A percentile compares a stretch with the other conserved stretches of the same genome.
Evolutionary conservation across 441 rosid species (phyloP).

Genomic region (Biscutella laevigata): DNA sequence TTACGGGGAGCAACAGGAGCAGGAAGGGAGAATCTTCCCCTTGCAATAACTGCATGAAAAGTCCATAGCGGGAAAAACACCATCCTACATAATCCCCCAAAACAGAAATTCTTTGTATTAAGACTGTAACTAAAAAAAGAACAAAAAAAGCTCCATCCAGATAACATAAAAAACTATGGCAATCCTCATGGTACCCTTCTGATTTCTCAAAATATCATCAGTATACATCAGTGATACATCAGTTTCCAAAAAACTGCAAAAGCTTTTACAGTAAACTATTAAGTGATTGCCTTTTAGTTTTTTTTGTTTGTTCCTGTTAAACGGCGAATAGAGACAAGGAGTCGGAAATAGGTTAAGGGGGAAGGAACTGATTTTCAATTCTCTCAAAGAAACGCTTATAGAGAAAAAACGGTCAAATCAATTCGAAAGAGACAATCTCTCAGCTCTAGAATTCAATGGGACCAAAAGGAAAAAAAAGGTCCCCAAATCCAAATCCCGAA

Average conservation of each 20-base stretch:
- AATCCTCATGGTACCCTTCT: neutral
- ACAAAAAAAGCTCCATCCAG: neutral
- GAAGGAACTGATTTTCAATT: neutral
- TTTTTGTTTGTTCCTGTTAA: neutral
- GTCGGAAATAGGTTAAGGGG: neutral
- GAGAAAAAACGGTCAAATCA: neutral
- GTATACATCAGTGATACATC: too few relatives aligned
- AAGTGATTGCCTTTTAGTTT: neutral
- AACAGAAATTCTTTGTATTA: neutral
- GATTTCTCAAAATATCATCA: neutral
- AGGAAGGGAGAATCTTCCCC: slow-evolving; percentile 97
- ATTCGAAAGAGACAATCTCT: slow-evolving; percentile 13
- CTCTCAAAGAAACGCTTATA: neutral
- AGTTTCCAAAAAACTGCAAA: slow-evolving; percentile 5
- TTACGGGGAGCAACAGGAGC: slow-evolving; percentile 89
- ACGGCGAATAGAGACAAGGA: slow-evolving; percentile 7
- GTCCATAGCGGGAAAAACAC: slow-evolving; percentile 81
- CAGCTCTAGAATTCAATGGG: neutral
- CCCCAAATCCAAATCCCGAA: neutral
- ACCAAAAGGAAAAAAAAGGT: neutral
- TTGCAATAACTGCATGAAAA: slow-evolving; percentile 89
- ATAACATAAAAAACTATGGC: neutral
- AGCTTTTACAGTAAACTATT: neutral
- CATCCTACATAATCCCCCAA: slow-evolving; percentile 47
- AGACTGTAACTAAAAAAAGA: neutral